These are phyloP conservation scores for Tolypocladium guangdongense DNA, from an alignment of 2,329 filamentous ascomycete genomes.

Conservation along the genomic window DNA sequence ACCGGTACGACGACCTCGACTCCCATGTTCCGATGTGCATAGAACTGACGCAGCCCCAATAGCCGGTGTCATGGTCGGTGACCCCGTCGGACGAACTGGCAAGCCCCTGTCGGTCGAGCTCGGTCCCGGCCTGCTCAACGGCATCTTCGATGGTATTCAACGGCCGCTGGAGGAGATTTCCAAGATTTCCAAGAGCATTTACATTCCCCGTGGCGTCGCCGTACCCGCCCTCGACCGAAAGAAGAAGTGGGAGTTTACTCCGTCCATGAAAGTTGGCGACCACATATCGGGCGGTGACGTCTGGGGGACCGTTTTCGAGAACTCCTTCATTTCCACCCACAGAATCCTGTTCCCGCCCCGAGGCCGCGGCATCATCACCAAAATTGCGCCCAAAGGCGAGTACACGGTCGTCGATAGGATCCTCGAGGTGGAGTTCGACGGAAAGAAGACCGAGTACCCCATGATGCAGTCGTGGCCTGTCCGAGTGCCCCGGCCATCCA, in stretches of 20 bases:
- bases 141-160: slow-evolving; percentile 99
- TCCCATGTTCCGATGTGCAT: neutral
- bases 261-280: slow-evolving; percentile 85
- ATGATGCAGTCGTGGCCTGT: slow-evolving; percentile 99
- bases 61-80: slow-evolving; percentile 93
- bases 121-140: slow-evolving; percentile 93
- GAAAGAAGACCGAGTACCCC: slow-evolving; percentile 82
- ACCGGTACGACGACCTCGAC: slow-evolving; percentile 53
- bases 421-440: slow-evolving; percentile 92
- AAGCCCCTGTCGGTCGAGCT: slow-evolving; percentile 97
- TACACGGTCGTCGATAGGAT: slow-evolving; percentile 94
- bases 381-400: slow-evolving; percentile 77
- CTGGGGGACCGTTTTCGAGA: slow-evolving; percentile 91
- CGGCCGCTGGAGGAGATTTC: slow-evolving; percentile 82
- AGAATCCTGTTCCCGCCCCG: slow-evolving; percentile 86
- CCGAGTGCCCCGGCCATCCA: slow-evolving; percentile 84
- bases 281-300: slow-evolving; percentile 95
- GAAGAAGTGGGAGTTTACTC: slow-evolving; percentile 96
- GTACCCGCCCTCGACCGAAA: slow-evolving; percentile 78
- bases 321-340: slow-evolving; percentile 88
- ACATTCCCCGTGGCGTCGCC: slow-evolving; percentile 90
- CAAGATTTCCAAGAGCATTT: slow-evolving; percentile 72
- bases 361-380: slow-evolving; percentile 83
- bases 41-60: slow-evolving; percentile 2
- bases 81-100: slow-evolving; percentile 80